Conservation (phyloP, 768 basidiomycete species). For the Holtermanniella nyarrowii region DNA sequence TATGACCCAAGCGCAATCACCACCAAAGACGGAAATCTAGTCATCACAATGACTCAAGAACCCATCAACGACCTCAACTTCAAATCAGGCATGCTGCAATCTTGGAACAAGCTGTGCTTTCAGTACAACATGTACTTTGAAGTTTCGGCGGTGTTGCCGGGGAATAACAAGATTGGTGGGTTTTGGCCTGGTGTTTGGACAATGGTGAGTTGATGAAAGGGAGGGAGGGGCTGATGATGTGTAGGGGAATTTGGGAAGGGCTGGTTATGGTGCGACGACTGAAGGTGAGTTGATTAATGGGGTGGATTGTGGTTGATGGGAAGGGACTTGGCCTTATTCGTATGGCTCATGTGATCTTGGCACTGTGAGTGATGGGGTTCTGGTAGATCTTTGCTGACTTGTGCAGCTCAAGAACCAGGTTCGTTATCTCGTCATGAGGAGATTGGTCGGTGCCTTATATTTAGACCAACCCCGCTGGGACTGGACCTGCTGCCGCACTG, state of each 20-base stretch:
- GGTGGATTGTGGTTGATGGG: neutral
- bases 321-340: slow-evolving; percentile 70
- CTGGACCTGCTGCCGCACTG: slow-evolving; percentile 20
- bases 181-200: slow-evolving; percentile 85
- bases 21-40: slow-evolving; percentile 65
- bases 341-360: slow-evolving; percentile 79
- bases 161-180: slow-evolving; percentile 29
- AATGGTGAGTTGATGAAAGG: slow-evolving; percentile 30
- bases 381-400: neutral
- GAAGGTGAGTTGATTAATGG: slow-evolving; percentile 43
- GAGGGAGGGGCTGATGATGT: slow-evolving; percentile 40
- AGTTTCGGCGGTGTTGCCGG: slow-evolving; percentile 36
- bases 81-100: slow-evolving; percentile 50
- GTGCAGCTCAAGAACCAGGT: neutral
- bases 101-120: slow-evolving; percentile 94
- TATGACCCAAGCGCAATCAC: slow-evolving; percentile 48
- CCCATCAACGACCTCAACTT: slow-evolving; percentile 72
- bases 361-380: slow-evolving; percentile 46
- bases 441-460: slow-evolving; percentile 6
- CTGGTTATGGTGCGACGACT: slow-evolving; percentile 81
- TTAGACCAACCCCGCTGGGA: slow-evolving; percentile 21
- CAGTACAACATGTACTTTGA: slow-evolving; percentile 78
- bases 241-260: slow-evolving; percentile 66
- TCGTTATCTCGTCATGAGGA: neutral
- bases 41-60: slow-evolving; percentile 65